phyloP scores from a whole-genome alignment of 495 filamentous ascomycete genomes.

The Penicillium paxilli region DNA sequence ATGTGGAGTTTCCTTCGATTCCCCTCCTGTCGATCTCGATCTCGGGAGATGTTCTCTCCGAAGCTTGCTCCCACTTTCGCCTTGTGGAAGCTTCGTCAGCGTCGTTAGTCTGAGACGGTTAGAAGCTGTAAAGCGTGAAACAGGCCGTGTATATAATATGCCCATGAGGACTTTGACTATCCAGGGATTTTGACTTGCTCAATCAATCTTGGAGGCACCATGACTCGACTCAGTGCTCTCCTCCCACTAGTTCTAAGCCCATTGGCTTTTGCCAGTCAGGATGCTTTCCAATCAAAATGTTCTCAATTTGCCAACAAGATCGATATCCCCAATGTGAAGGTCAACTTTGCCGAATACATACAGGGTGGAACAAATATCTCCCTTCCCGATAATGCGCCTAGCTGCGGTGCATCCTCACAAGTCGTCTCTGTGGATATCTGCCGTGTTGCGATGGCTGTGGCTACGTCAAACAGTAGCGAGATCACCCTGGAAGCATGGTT shows the following conservation, averaged over 20 bases:
- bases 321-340: constrained; percentile 35
- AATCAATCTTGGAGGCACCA: no score
- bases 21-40: no score
- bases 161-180: no score
- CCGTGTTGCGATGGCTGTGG: constrained; percentile 55
- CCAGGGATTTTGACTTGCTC: not conserved
- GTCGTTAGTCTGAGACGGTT: no score
- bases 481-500: constrained; percentile 62
- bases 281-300: constrained; percentile 34
- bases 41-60: no score
- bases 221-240: constrained; percentile 19
- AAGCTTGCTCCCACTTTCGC: no score
- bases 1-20: no score
- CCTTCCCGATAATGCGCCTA: constrained; percentile 45
- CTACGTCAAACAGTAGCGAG: constrained; percentile 52
- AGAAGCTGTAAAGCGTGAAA: no score
- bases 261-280: constrained; percentile 25
- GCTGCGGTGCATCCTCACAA: constrained; percentile 43
- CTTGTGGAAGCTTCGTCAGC: no score
- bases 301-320: constrained; percentile 31
- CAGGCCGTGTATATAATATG: no score
- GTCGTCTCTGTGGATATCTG: constrained; percentile 50
- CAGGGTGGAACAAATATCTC: constrained; percentile 48
- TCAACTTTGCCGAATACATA: constrained; percentile 44
- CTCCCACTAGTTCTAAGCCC: constrained; percentile 25